phyloP scores from a whole-genome alignment of 2,329 filamentous ascomycete species.

The Bipolaris oryzae region DNA sequence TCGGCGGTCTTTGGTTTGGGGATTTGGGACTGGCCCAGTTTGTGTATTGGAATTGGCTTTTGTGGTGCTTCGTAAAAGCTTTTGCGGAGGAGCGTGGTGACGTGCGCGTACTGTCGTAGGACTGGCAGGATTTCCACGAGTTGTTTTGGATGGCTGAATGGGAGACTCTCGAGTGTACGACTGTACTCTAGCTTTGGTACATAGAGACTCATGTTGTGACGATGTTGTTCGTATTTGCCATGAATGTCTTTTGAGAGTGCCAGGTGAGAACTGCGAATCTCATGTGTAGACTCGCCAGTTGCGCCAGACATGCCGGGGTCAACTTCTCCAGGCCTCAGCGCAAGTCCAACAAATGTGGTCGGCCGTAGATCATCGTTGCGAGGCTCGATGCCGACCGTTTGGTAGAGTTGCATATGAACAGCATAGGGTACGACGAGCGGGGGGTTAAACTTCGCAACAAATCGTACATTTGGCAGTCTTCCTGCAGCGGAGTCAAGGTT shows the following conservation, averaged over 20 bases:
- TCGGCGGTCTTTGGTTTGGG: not conserved
- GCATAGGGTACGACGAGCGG: conserved; percentile 72
- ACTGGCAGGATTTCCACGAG: conserved; percentile 73
- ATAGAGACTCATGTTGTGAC: conserved; percentile 65
- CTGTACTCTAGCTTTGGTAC: conserved; percentile 77
- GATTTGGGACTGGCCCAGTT: conserved; percentile 13
- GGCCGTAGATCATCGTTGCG: conserved; percentile 58
- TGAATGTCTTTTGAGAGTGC: conserved; percentile 34
- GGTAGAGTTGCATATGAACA: conserved; percentile 67
- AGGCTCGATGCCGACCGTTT: conserved; percentile 63
- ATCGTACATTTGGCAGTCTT: conserved; percentile 73
- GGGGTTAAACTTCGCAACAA: conserved; percentile 75
- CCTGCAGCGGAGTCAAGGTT: conserved; percentile 59
- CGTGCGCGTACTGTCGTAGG: conserved; percentile 75
- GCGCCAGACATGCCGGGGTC: conserved; percentile 61
- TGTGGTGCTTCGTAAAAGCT: conserved; percentile 57
- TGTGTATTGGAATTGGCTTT: conserved; percentile 29
- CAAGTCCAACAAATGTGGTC: conserved; percentile 58
- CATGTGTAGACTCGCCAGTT: conserved; percentile 50
- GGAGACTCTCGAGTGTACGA: conserved; percentile 68
- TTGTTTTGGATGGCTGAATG: conserved; percentile 80
- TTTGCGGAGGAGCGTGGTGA: conserved; percentile 67
- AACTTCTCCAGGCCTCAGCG: conserved; percentile 51
- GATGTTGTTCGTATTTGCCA: conserved; percentile 32
- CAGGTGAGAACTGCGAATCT: conserved; percentile 58